Percentiles rank a stretch among this genome's conserved stretches.
Evolutionary conservation across 1,284 basidiomycete species (phyloP).

Genomic region (Pseudozyma hubeiensis): DNA sequence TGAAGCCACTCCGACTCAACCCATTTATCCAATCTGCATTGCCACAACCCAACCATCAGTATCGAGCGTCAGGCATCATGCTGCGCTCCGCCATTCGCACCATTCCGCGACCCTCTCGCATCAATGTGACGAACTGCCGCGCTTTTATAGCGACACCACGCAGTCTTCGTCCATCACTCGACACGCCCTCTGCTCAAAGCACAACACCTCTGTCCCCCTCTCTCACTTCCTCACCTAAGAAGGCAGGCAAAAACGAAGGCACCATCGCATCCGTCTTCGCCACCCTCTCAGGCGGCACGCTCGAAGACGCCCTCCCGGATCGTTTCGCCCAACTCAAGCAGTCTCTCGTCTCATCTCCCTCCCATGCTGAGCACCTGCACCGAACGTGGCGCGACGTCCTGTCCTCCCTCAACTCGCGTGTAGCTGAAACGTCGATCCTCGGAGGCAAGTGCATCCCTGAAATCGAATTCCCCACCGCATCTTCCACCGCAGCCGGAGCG

Average conservation of each 20-base stretch:
- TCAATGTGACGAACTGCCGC: no score
- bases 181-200: no score
- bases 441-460: constrained; percentile 41
- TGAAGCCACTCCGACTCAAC: no score
- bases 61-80: no score
- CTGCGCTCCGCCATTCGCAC: no score
- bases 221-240: constrained; percentile 6
- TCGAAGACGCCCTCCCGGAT: constrained; percentile 51
- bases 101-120: no score
- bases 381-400: constrained; percentile 42
- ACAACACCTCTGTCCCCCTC: not conserved
- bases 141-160: no score
- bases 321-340: constrained; percentile 51
- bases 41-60: no score
- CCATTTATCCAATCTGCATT: no score
- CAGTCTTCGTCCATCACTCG: no score
- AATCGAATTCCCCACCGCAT: constrained; percentile 27
- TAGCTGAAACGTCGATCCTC: constrained; percentile 20
- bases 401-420: constrained; percentile 16
- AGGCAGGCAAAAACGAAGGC: constrained; percentile 42
- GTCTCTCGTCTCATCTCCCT: constrained; percentile 24
- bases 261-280: constrained; percentile 60
- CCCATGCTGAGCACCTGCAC: constrained; percentile 36
- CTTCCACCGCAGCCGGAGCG: not conserved
- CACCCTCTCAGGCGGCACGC: constrained; percentile 44